Base-by-base conservation (phyloP, 345 rosid species). In the Arabidopsis arenosa region DNA sequence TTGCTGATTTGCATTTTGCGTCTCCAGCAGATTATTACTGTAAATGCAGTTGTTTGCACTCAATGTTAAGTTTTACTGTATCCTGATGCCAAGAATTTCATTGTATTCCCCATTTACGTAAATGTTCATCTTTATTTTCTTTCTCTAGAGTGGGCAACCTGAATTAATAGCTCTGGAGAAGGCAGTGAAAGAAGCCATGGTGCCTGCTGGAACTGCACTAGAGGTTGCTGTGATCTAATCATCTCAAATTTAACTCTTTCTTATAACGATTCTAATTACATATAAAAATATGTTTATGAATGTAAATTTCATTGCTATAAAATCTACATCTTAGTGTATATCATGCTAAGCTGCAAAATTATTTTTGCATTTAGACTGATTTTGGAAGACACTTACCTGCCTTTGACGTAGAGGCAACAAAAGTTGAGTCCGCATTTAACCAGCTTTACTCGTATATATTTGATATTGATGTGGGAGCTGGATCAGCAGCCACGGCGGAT, bases 371-470 rank as follows among this genome's bases (percentile, higher is more conserved):
- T 15, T 78, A 96, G 99, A 63, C 80, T 73, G 96, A 96, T 21
- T 96, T 88, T 85, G 97, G 99, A 76, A 87, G 94, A 83, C 92
- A 89, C 79, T 88, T 96, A 80, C 94, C 96, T 45, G 71, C 91
- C 60, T 96, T 87, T 89, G 98, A 96, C 83, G 93, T 89, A 75
- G 98, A 93, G 75, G 97, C 98, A 45, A 87, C 85, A 36, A 76
- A 79, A 66, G 92, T 87, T 79, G 99, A 96, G 83, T 82, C 93
- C 9, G 80, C 83, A 39, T 96, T 91, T 87, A 86, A 88, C 62
- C 85, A 72, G 77, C 83, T 96, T 4, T 89, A 92, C 80, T 85
- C 96, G 33, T 93, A 85, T 76, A 82, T 93, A 79, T 96, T 96
- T 81, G 95, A 88, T 77, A 56, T 80, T 74, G 97, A 93, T 15